These are phyloP conservation scores for Solanum bulbocastanum DNA, from an alignment of 257 asterid genomes.

Conservation along the genomic window DNA sequence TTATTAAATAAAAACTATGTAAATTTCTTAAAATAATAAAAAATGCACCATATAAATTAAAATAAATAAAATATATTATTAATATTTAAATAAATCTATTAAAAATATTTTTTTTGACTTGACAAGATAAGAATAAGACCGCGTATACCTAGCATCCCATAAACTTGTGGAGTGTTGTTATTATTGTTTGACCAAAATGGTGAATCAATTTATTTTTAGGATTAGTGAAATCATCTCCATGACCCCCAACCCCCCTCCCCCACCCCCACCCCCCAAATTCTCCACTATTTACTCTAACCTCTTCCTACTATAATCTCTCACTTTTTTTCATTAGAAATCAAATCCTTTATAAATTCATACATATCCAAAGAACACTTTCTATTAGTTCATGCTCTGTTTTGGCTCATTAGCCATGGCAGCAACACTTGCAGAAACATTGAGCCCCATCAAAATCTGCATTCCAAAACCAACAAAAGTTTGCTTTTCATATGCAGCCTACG, in stretches of 20 bases:
- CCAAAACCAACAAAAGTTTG: conserved; percentile 49
- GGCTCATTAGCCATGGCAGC: conserved; percentile 16
- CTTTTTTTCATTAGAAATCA: neutral
- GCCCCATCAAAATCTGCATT: conserved; percentile 3
- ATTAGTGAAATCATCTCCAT: neutral
- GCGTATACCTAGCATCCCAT: too few relatives aligned
- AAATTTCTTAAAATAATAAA: too few relatives aligned
- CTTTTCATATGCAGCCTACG: conserved; percentile 86
- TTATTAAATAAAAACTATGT: too few relatives aligned
- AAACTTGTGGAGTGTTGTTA: neutral
- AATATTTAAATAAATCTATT: rapidly evolving
- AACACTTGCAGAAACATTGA: neutral
- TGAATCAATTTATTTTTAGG: neutral
- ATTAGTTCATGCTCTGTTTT: neutral
- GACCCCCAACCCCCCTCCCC: too few relatives aligned
- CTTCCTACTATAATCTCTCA: neutral
- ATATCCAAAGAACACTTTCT: neutral
- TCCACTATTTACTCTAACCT: neutral
- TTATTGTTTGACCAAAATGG: neutral
- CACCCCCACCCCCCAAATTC: neutral
- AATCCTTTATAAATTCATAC: neutral
- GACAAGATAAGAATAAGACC: neutral
- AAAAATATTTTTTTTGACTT: neutral
- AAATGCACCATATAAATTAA: neutral
- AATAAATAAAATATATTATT: too few relatives aligned